Percentiles rank a stretch among this genome's conserved stretches.
phyloP scores from a whole-genome alignment of 2,329 filamentous ascomycete species.

The Trichoderma sp. region DNA sequence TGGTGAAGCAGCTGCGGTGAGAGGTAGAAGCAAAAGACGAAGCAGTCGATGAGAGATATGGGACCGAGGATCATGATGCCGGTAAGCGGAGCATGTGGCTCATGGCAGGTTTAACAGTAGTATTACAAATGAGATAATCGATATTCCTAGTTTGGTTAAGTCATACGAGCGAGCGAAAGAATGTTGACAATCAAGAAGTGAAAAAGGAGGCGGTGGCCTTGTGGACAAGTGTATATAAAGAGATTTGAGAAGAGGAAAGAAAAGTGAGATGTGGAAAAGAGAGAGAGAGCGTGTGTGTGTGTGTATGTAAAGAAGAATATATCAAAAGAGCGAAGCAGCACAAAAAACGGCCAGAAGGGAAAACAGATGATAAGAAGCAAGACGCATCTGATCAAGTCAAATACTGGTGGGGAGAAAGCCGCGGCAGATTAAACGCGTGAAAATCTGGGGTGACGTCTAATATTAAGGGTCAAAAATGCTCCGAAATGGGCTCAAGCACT shows the following conservation, averaged over 20 bases:
- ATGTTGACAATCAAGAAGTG: not conserved
- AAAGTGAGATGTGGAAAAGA: not conserved
- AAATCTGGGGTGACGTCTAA: constrained; percentile 15
- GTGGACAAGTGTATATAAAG: not conserved
- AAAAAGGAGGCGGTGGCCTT: not conserved
- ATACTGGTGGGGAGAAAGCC: not conserved
- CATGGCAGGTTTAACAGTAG: constrained; percentile 20
- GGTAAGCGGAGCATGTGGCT: not conserved
- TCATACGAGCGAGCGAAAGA: not conserved
- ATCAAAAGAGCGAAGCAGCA: not conserved
- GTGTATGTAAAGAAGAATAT: not conserved
- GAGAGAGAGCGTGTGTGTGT: not conserved
- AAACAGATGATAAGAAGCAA: not conserved
- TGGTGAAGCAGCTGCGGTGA: constrained; percentile 71
- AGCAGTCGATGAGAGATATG: constrained; percentile 75
- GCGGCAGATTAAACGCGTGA: constrained; percentile 1
- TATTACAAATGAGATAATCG: not conserved
- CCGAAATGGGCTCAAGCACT: not conserved
- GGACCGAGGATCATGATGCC: constrained; percentile 70
- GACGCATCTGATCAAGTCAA: not conserved
- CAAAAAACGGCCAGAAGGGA: not conserved
- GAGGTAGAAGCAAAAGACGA: constrained; percentile 72
- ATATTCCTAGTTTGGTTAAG: not conserved
- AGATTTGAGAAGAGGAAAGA: not conserved
- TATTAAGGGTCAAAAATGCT: constrained; percentile 16